Evolutionary conservation across 2,329 filamentous ascomycete genomes (phyloP).

Genomic region (Ceratocystis cubensis): DNA sequence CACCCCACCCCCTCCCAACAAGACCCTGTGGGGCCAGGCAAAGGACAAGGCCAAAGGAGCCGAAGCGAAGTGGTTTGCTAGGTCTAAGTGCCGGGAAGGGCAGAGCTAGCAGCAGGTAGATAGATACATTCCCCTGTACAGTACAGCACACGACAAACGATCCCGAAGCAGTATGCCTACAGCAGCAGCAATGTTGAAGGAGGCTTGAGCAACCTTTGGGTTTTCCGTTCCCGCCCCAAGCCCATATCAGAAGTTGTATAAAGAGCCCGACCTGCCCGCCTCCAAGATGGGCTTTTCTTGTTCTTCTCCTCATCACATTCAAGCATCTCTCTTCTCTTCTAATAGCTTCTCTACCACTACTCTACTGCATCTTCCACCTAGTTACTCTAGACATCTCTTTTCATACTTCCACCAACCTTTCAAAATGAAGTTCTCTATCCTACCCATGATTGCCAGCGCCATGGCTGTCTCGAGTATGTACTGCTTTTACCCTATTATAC

Average conservation of each 20-base stretch:
- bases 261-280: not conserved
- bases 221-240: not conserved
- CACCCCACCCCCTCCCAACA: not conserved
- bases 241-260: not conserved
- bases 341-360: not conserved
- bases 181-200: not conserved
- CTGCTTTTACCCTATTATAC: constrained; percentile 8
- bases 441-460: constrained; percentile 31
- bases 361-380: not conserved
- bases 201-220: not conserved
- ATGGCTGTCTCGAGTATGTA: constrained; percentile 29
- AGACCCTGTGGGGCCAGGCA: not conserved
- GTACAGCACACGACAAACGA: not conserved
- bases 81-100: not conserved
- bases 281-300: not conserved
- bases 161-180: too few relatives aligned
- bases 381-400: not conserved
- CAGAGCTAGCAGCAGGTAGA: not conserved
- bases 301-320: not conserved
- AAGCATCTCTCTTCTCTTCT: constrained; percentile 4
- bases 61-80: too few relatives aligned
- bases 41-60: too few relatives aligned
- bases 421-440: constrained; percentile 35
- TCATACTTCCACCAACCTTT: constrained; percentile 9
- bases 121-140: not conserved